Base-by-base conservation (phyloP, 2,329 filamentous ascomycete genomes). In the Madurella fahalii region DNA sequence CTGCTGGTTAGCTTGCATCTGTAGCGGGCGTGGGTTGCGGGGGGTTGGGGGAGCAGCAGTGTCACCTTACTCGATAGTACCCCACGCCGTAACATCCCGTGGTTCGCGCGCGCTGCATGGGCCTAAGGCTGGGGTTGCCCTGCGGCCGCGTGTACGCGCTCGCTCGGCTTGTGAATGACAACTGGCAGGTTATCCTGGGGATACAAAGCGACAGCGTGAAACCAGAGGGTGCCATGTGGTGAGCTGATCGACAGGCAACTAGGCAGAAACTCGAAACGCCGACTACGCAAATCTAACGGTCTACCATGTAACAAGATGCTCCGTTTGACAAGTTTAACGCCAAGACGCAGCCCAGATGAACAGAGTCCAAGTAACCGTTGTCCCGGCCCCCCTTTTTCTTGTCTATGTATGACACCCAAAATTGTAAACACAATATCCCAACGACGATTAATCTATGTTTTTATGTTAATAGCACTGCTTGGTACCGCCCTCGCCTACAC, bases 401-500 rank as follows among this genome's bases (percentile, higher is more conserved):
- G 45, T 37, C 34, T 37, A 37, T 37, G 25, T 25, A 25, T 37
- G 11, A 37, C 9, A 11, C 2, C 34, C 34, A 11, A 37, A 12
- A 37, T 37, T 37, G 34, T 37, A 37, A 11, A 37, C 34, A 37
- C 25, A 25, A 25, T 25, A 3, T 37, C 34, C 34, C 13, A n/a
- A 40, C 7, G 30, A 40, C 7, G 5, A 47, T 40, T 13, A 18
- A 8, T 44, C 17, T 40, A 42, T 40, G 11, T 31, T 32, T 37
- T 32, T 37, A 12, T 52, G 25, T 52, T 45, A 61, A 37, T 61
- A 61, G 50, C 66, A 68, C 49, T 67, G 61, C 18, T 60, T 63
- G 3, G 57, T 61, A 18, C 61, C 63, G 37, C 64, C 66, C 41
- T 66, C 65, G 13, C 66, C 65, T 67, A 16, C n/a, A 42, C 11